phyloP scores from a whole-genome alignment of 257 asterid genomes.

The Solanum infundibuliforme region DNA sequence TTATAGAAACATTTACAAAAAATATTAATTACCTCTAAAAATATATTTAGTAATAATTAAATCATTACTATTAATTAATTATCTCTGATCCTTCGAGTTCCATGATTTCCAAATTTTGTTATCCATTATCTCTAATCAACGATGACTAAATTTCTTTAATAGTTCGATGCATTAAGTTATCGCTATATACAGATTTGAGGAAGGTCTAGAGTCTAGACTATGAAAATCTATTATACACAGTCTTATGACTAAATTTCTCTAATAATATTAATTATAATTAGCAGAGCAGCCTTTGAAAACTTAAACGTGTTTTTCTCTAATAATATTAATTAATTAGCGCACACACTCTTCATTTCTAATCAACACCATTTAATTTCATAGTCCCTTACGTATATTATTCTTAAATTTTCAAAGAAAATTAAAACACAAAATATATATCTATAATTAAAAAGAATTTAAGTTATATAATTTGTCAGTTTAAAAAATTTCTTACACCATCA shows the following conservation, averaged over 20 bases:
- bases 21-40: too few relatives aligned
- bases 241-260: not conserved
- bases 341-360: not conserved
- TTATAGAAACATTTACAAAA: too few relatives aligned
- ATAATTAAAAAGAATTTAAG: too few relatives aligned
- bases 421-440: not conserved
- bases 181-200: not conserved
- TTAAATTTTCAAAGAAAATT: not conserved
- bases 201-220: too few relatives aligned
- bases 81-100: not conserved
- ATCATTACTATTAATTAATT: too few relatives aligned
- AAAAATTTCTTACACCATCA: not conserved
- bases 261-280: not conserved
- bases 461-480: too few relatives aligned
- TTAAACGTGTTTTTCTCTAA: not conserved
- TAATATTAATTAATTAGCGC: not conserved
- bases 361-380: not conserved
- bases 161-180: not conserved
- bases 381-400: not conserved
- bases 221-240: not conserved
- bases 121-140: too few relatives aligned
- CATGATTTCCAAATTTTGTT: not conserved
- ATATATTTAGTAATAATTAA: too few relatives aligned
- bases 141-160: too few relatives aligned
- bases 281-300: not conserved